Evolutionary conservation across 495 filamentous ascomycete species (phyloP).

Genomic region (Penicillium riverlandense): DNA sequence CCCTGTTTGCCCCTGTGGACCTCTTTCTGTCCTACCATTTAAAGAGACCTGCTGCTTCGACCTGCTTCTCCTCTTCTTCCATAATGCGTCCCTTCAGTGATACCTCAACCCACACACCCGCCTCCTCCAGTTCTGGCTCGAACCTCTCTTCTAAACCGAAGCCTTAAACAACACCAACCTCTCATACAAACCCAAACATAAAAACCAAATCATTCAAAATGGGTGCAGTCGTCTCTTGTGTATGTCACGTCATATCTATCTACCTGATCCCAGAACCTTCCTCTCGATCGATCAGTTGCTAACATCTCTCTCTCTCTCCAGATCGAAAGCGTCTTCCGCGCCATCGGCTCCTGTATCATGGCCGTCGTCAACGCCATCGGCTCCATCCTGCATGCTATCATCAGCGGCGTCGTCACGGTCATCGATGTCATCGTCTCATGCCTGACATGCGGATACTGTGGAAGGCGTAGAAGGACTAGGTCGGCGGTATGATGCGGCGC

Average conservation of each 20-base stretch:
- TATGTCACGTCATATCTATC: conserved; percentile 45
- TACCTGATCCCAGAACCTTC: background rate
- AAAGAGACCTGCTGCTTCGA: too few relatives aligned
- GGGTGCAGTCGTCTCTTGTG: conserved; percentile 94
- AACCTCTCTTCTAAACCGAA: conserved; percentile 12
- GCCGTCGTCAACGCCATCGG: conserved; percentile 78
- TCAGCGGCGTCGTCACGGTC: conserved; percentile 71
- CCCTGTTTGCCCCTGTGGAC: too few relatives aligned
- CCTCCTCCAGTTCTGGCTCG: conserved; percentile 21
- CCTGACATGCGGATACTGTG: conserved; percentile 69
- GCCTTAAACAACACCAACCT: conserved; percentile 4
- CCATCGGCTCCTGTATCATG: conserved; percentile 80
- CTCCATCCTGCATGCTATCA: conserved; percentile 66
- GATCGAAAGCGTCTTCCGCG: conserved; percentile 71
- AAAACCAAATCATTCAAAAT: conserved; percentile 46
- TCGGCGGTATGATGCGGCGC: conserved; percentile 13
- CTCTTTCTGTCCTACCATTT: too few relatives aligned
- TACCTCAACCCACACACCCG: conserved; percentile 21
- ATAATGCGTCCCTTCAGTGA: conserved; percentile 31
- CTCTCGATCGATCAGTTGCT: conserved; percentile 2
- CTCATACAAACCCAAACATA: conserved; percentile 1
- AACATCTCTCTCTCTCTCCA: conserved; percentile 27
- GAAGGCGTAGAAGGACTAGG: conserved; percentile 26
- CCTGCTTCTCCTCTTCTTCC: background rate
- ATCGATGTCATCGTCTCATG: conserved; percentile 81